These are phyloP conservation scores for Penicillium sp. DNA, from an alignment of 2,329 filamentous ascomycete genomes.

Conservation along the genomic window DNA sequence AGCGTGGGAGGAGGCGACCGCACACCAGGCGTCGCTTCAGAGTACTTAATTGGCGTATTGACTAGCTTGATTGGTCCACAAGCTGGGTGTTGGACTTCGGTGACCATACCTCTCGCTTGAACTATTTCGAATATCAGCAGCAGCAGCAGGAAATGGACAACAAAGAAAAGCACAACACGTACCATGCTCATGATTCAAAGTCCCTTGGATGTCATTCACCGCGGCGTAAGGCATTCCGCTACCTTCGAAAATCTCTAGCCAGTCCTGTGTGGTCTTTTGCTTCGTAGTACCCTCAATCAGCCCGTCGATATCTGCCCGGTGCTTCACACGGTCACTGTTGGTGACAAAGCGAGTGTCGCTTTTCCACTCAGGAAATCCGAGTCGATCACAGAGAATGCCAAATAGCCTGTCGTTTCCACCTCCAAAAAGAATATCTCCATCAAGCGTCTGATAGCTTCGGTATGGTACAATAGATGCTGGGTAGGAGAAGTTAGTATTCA, in stretches of 20 bases:
- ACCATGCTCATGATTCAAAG: conserved; percentile 81
- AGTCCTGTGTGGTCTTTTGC: conserved; percentile 79
- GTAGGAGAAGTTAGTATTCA: conserved; percentile 19
- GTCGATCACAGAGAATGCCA: conserved; percentile 56
- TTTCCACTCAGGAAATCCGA: conserved; percentile 59
- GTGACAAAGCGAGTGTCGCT: conserved; percentile 56
- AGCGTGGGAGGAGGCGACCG: conserved; percentile 77
- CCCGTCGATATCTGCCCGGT: conserved; percentile 73
- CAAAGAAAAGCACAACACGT: conserved; percentile 29
- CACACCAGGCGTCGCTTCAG: conserved; percentile 72
- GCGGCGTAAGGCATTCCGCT: conserved; percentile 91
- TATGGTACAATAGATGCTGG: conserved; percentile 95
- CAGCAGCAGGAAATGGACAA: not conserved
- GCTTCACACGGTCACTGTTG: conserved; percentile 58
- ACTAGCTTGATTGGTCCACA: conserved; percentile 88
- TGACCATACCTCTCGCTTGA: conserved; percentile 79
- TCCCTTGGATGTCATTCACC: conserved; percentile 85
- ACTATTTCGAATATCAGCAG: conserved; percentile 41
- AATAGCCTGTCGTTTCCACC: conserved; percentile 64
- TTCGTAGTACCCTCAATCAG: conserved; percentile 73
- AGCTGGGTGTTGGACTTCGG: conserved; percentile 74
- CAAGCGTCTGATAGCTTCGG: conserved; percentile 67
- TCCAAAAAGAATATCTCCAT: conserved; percentile 62
- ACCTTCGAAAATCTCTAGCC: conserved; percentile 84
- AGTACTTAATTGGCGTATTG: conserved; percentile 93